Evolutionary conservation across 2,329 filamentous ascomycete species (phyloP).

Genomic region (Exophiala mesophila): DNA sequence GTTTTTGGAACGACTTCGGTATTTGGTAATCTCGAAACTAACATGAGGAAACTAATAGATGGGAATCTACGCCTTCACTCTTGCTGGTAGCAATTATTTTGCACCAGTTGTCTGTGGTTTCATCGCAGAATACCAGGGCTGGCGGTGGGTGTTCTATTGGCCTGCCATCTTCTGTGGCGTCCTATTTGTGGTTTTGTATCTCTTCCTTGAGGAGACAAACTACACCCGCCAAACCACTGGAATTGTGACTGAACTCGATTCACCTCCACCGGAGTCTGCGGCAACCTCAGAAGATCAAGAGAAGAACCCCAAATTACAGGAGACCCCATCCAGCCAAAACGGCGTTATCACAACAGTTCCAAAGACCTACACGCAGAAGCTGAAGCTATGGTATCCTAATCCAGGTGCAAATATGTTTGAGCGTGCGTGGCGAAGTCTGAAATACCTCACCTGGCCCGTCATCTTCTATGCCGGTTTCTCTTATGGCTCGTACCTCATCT

Average conservation of each 20-base stretch:
- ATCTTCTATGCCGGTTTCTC: constrained; percentile 38
- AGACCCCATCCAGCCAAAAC: not conserved
- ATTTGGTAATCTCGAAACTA: too few species aligned
- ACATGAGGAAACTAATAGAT: too few species aligned
- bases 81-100: constrained; percentile 23
- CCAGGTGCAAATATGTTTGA: constrained; percentile 1
- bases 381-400: constrained; percentile 8
- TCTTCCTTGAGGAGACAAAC: constrained; percentile 19
- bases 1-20: too few species aligned
- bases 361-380: constrained; percentile 9
- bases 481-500: constrained; percentile 37
- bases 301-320: not conserved
- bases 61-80: constrained; percentile 22
- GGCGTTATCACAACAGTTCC: not conserved
- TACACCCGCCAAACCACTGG: constrained; percentile 5
- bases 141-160: constrained; percentile 25
- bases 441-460: constrained; percentile 31
- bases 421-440: constrained; percentile 1
- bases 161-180: constrained; percentile 9
- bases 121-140: constrained; percentile 24
- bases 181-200: constrained; percentile 10
- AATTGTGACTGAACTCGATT: not conserved
- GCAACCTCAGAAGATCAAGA: not conserved
- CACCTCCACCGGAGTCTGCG: not conserved
- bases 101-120: constrained; percentile 36